Base-by-base conservation (phyloP, 2,329 filamentous ascomycete species). In the Cladosporium sp. region DNA sequence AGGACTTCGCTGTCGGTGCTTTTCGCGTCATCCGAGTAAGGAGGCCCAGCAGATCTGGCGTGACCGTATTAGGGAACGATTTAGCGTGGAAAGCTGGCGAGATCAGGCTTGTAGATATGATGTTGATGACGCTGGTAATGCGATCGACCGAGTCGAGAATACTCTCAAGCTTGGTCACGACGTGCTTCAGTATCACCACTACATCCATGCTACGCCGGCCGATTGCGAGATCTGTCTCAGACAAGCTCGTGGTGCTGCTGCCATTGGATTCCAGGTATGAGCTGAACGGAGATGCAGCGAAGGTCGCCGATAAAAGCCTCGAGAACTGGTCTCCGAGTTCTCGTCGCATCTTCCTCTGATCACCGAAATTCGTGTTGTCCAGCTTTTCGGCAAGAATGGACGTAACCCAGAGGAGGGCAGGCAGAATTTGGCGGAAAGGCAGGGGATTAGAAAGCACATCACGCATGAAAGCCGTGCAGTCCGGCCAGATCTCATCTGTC, bases 401-500 rank as follows among this genome's bases (percentile, higher is more conserved):
- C 0, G 91, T 89, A 69, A 97, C 97, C 66, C 96, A 90, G 12
- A 99, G 78, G 45, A 99, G 78, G 54, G 88, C 86, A 6, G 94
- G 90, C 39, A 99, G 75, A 7, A 92, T 93, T 70, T 97, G 92
- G 58, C 94, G 83, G 75, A 99, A 93, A 2, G 94, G 94, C 68
- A 99, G 91, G 1, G 94, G 95, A 69, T 99, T 99, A 22, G 88
- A 86, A 28, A 99, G 80, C 28, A 99, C 83, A 70, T 99, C 95
- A 63, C 87, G 88, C 61, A 97, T 74, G 73, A 99, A 99, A 0
- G 88, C 84, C 68, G 92, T 91, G 72, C 93, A 99, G 71, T 99
- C 93, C 40, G 87, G 82, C 94, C 94, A 99, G 51, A 99, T 96
- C 74, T 99, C 94, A 68, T 99, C 94, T 83, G 97, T 93, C 15